These are phyloP conservation scores for Backusella westeae DNA, from an alignment of 192 early-diverging fungal genomes.

Conservation along the genomic window DNA sequence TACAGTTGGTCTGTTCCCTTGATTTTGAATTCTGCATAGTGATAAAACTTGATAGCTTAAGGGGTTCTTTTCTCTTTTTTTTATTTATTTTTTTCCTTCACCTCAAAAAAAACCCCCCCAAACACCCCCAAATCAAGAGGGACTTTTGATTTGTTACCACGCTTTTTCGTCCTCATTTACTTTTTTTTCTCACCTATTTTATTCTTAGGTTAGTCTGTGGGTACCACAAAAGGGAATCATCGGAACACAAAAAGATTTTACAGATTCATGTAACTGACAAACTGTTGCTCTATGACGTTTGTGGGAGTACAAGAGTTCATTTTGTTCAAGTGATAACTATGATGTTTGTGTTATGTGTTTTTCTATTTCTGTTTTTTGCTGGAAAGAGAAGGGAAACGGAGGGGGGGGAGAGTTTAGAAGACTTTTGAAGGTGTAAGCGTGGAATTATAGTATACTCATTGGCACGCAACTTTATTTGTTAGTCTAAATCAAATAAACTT, in stretches of 20 bases:
- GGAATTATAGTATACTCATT: too few relatives aligned
- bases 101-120: neutral
- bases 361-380: neutral
- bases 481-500: conserved; percentile 5
- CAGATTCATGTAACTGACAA: neutral
- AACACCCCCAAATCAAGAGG: neutral
- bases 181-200: conserved; percentile 1
- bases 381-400: neutral
- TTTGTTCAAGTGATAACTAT: neutral
- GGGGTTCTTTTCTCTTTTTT: neutral
- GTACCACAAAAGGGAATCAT: neutral
- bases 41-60: too few relatives aligned
- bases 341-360: neutral
- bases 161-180: neutral
- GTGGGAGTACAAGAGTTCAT: neutral
- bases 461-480: neutral
- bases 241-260: neutral
- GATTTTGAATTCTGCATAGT: too few relatives aligned
- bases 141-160: neutral
- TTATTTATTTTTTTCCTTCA: too few relatives aligned
- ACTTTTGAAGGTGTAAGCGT: too few relatives aligned
- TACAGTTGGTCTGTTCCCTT: too few relatives aligned
- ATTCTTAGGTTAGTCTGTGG: neutral
- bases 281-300: neutral
- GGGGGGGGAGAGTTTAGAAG: neutral